Percentiles rank a stretch among this genome's conserved stretches.
Evolutionary conservation across 495 filamentous ascomycete genomes (phyloP).

Genomic region (Tetracladium setigerum): DNA sequence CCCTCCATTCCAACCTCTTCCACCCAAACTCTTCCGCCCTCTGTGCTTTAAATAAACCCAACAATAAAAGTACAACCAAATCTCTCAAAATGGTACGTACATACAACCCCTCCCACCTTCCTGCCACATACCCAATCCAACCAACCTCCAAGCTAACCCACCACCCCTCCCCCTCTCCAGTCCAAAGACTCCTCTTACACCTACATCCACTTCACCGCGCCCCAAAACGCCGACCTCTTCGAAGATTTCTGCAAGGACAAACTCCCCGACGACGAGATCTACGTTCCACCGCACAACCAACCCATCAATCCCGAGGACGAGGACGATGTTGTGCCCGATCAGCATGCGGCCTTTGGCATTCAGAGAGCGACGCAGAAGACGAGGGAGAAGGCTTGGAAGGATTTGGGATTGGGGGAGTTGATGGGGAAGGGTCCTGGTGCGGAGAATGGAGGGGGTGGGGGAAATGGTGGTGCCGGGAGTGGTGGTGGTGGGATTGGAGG

Average conservation of each 20-base stretch:
- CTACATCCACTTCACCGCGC: conserved; percentile 76
- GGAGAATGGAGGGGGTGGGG: conserved; percentile 11
- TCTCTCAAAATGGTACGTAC: conserved; percentile 2
- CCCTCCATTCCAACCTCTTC: too few species aligned
- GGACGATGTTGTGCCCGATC: conserved; percentile 94
- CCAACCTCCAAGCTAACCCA: background rate
- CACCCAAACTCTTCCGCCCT: too few species aligned
- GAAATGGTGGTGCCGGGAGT: conserved; percentile 1
- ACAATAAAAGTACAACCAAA: background rate
- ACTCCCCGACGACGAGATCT: conserved; percentile 70
- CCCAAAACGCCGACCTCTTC: conserved; percentile 81
- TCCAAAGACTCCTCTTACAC: conserved; percentile 80
- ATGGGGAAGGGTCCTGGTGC: conserved; percentile 49
- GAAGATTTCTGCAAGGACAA: conserved; percentile 76
- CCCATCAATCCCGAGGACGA: conserved; percentile 96
- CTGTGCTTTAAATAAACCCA: background rate
- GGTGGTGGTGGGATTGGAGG: background rate
- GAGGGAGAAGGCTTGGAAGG: conserved; percentile 75
- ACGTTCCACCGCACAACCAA: conserved; percentile 82
- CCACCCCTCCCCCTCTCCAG: conserved; percentile 5
- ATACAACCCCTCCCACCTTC: background rate
- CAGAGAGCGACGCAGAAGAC: conserved; percentile 69
- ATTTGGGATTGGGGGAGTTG: conserved; percentile 69
- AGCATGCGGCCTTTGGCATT: conserved; percentile 96
- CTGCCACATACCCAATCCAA: background rate